Percentiles rank a stretch among this genome's conserved stretches.
phyloP scores from a whole-genome alignment of 345 rosid species.

The Eucalyptus curtisii region DNA sequence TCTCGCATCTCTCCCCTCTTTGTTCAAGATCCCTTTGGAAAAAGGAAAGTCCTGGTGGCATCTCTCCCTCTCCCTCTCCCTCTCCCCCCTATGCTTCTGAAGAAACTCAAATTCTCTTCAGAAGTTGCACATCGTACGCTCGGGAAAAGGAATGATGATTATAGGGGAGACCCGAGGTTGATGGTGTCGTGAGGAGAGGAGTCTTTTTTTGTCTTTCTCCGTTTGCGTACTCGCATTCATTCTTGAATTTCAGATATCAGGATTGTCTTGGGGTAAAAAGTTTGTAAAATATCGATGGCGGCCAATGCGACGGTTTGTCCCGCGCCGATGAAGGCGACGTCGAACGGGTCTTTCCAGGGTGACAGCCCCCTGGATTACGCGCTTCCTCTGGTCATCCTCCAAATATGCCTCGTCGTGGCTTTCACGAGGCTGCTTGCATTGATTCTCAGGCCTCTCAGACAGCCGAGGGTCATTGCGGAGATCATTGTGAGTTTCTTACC shows the following conservation, averaged over 20 bases:
- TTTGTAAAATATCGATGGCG: not conserved
- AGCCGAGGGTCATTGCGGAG: slow-evolving; percentile 78
- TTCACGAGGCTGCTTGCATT: slow-evolving; percentile 48
- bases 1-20: not conserved
- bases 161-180: not conserved
- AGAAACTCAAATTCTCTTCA: not conserved
- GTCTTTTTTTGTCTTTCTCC: not conserved
- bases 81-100: not conserved
- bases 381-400: slow-evolving; percentile 62
- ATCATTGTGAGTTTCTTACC: slow-evolving; percentile 38
- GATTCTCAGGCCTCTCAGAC: slow-evolving; percentile 50
- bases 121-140: not conserved
- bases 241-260: not conserved
- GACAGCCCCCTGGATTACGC: slow-evolving; percentile 72
- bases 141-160: not conserved
- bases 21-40: not conserved
- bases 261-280: not conserved
- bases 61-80: not conserved
- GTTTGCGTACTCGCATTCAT: not conserved
- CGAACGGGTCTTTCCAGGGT: slow-evolving; percentile 62
- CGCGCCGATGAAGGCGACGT: slow-evolving; percentile 56
- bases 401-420: slow-evolving; percentile 50
- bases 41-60: not conserved
- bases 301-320: slow-evolving; percentile 7
- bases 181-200: not conserved